phyloP scores from a whole-genome alignment of 352 stramenopile species.

The Saprolegnia parasitica region DNA sequence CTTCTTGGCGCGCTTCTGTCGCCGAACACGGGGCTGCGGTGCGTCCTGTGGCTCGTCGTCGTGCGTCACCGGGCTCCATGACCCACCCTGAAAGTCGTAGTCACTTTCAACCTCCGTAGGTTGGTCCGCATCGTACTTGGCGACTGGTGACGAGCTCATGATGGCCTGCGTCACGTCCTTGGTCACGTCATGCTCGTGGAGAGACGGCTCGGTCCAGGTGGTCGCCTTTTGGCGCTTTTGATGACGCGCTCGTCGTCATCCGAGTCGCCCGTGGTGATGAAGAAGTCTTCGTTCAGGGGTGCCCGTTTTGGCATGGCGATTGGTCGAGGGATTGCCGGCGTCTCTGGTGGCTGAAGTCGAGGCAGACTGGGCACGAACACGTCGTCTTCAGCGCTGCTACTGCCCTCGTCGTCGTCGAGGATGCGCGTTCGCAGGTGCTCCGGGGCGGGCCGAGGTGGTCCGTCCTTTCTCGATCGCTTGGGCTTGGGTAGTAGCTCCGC shows the following conservation, averaged over 20 bases:
- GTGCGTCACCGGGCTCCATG: neutral
- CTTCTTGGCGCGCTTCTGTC: conserved; percentile 36
- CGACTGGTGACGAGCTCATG: too few species aligned
- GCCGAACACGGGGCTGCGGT: conserved; percentile 8
- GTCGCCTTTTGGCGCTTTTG: too few species aligned
- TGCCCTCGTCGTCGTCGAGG: neutral
- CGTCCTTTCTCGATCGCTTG: neutral
- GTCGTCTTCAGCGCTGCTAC: neutral
- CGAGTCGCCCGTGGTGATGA: neutral
- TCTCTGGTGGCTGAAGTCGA: neutral
- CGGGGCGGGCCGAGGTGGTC: neutral
- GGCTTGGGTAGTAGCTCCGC: neutral
- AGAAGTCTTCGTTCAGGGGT: neutral
- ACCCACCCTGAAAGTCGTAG: too few species aligned
- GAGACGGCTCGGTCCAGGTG: too few species aligned
- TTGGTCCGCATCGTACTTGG: too few species aligned
- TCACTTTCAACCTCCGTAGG: too few species aligned
- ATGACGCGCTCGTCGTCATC: neutral
- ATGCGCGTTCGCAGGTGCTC: neutral
- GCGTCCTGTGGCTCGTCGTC: neutral
- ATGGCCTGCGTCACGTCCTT: too few species aligned
- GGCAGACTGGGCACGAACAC: neutral
- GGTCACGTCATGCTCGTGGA: too few species aligned
- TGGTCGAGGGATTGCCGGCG: too few species aligned
- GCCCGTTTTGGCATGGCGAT: neutral